A percentile compares a stretch with the other conserved stretches of the same genome.
phyloP scores from a whole-genome alignment of 495 filamentous ascomycete species.

The Amniculicola lignicola region DNA sequence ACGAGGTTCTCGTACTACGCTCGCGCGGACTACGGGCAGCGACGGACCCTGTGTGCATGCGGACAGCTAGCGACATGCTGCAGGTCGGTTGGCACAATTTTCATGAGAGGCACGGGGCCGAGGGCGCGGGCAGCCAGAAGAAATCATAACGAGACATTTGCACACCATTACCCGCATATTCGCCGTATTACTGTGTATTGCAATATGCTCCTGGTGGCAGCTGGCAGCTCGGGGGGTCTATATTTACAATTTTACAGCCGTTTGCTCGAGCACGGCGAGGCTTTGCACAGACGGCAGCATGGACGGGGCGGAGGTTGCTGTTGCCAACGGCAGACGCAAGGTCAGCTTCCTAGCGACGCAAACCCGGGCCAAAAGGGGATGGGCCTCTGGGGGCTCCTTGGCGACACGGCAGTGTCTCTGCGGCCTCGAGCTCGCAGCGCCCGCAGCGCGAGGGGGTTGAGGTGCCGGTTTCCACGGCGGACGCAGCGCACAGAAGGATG shows the following conservation, averaged over 20 bases:
- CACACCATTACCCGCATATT: too few species aligned
- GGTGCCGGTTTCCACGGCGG: conserved; percentile 15
- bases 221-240: conserved; percentile 11
- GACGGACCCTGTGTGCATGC: conserved; percentile 12
- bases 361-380: conserved; percentile 15
- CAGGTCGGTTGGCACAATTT: conserved; percentile 13
- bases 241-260: conserved; percentile 17
- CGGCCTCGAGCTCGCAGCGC: background rate
- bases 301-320: conserved; percentile 8
- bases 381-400: conserved; percentile 15
- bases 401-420: conserved; percentile 21
- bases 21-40: conserved; percentile 22
- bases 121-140: background rate
- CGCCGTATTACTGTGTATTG: too few species aligned
- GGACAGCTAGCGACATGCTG: conserved; percentile 13
- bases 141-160: background rate
- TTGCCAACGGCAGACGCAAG: background rate
- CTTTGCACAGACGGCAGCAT: background rate
- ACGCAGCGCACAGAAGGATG: too few species aligned
- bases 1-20: too few species aligned
- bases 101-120: conserved; percentile 14
- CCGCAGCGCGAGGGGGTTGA: background rate
- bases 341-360: conserved; percentile 28
- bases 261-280: background rate
- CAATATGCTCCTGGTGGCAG: conserved; percentile 27